phyloP scores from a whole-genome alignment of 2,329 filamentous ascomycete species.

The Fusarium xylarioides region DNA sequence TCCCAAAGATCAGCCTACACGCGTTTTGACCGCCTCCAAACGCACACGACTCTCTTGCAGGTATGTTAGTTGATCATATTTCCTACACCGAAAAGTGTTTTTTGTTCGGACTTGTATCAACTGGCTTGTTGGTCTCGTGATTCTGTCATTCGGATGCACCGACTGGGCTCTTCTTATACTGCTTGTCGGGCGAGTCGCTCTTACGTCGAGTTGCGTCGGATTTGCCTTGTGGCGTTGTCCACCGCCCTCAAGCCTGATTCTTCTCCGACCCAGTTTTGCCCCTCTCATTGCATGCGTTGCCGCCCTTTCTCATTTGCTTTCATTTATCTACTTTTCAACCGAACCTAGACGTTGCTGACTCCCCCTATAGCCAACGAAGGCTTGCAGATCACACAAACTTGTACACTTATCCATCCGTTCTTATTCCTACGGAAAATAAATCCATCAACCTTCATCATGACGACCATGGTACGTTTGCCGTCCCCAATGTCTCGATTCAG shows the following conservation, averaged over 20 bases:
- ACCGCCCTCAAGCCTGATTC: conserved; percentile 41
- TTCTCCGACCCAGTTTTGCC: conserved; percentile 40
- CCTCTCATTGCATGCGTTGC: conserved; percentile 31
- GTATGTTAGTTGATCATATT: conserved; percentile 20
- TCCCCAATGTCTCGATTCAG: not conserved
- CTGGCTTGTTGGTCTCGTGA: not conserved
- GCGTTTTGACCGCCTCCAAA: conserved; percentile 42
- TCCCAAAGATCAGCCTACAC: conserved; percentile 19
- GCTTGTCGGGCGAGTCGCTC: conserved; percentile 21
- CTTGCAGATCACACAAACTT: conserved; percentile 34
- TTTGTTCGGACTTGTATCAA: not conserved
- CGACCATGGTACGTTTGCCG: conserved; percentile 58
- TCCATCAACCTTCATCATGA: conserved; percentile 52
- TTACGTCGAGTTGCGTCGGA: conserved; percentile 33
- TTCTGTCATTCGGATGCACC: not conserved
- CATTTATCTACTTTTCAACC: conserved; percentile 16
- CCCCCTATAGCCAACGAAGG: conserved; percentile 29
- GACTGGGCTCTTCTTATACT: conserved; percentile 18
- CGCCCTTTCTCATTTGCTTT: conserved; percentile 28
- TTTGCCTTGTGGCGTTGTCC: conserved; percentile 44
- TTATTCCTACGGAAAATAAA: conserved; percentile 36
- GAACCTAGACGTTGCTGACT: conserved; percentile 30
- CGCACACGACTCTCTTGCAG: conserved; percentile 31
- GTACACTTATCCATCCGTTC: conserved; percentile 16
- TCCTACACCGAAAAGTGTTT: not conserved